Conservation (phyloP, 2,329 filamentous ascomycete genomes). For the Trichoderma lentiforme region DNA sequence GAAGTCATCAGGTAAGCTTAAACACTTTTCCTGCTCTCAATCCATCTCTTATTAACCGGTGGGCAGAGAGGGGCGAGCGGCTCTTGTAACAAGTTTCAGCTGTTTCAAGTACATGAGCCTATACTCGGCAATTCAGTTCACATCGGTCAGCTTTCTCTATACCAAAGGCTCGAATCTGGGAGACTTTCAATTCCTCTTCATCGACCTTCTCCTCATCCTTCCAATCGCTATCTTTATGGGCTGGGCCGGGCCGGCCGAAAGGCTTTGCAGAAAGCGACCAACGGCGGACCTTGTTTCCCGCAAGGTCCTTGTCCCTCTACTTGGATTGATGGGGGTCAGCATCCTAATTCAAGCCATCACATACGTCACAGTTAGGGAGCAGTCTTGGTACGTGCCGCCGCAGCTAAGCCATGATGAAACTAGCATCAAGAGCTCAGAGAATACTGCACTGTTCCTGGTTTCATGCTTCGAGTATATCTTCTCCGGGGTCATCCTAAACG, state of each 20-base stretch:
- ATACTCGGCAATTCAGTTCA: constrained; percentile 99
- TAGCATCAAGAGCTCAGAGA: constrained; percentile 88
- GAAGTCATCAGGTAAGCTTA: constrained; percentile 70
- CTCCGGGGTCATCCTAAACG: constrained; percentile 81
- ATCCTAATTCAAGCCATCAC: constrained; percentile 72
- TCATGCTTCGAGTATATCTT: constrained; percentile 96
- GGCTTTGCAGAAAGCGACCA: constrained; percentile 77
- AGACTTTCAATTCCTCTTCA: constrained; percentile 97
- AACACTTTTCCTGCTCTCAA: too few species aligned
- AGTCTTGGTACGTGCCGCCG: constrained; percentile 85
- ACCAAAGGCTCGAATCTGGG: constrained; percentile 90
- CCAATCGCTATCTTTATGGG: constrained; percentile 99
- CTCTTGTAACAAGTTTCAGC: constrained; percentile 96
- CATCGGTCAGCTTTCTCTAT: constrained; percentile 93
- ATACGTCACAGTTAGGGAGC: constrained; percentile 70
- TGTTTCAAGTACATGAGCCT: constrained; percentile 99
- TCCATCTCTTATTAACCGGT: constrained; percentile 23
- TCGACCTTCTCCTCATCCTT: constrained; percentile 86
- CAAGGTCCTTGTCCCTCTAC: constrained; percentile 83
- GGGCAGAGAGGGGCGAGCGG: constrained; percentile 78
- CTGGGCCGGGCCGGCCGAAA: constrained; percentile 82
- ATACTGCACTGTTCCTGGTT: constrained; percentile 83
- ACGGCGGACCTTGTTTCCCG: constrained; percentile 89
- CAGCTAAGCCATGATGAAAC: constrained; percentile 72
- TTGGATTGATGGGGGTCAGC: constrained; percentile 84